These are phyloP conservation scores for Dipteronia dyeriana DNA, from an alignment of 345 rosid species.

Conservation along the genomic window DNA sequence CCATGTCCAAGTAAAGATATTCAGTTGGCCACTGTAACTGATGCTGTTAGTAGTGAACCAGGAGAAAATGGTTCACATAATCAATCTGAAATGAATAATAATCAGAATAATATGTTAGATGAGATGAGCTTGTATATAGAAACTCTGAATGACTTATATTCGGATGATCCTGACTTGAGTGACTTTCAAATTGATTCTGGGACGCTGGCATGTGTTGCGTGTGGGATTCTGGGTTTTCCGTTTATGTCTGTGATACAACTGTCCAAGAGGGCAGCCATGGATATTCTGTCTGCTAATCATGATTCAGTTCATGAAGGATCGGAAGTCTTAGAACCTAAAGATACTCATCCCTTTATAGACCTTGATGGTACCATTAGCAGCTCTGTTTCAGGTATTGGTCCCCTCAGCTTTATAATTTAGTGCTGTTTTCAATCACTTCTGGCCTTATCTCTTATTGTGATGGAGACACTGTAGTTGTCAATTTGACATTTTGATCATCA, in stretches of 20 bases:
- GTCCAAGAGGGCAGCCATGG: slow-evolving; percentile 47
- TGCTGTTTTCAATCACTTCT: neutral
- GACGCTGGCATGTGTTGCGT: slow-evolving; percentile 83
- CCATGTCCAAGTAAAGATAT: slow-evolving; percentile 57
- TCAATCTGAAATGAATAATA: slow-evolving; percentile 39
- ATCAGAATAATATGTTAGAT: slow-evolving; percentile 53
- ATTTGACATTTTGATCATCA: neutral
- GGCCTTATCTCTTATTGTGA: neutral
- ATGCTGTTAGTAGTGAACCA: slow-evolving; percentile 29
- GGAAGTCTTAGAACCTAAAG: slow-evolving; percentile 17
- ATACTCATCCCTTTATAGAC: slow-evolving; percentile 16
- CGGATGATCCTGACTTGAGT: slow-evolving; percentile 65
- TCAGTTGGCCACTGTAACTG: slow-evolving; percentile 34
- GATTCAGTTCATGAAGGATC: slow-evolving; percentile 23
- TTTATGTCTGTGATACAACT: slow-evolving; percentile 96
- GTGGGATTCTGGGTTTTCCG: slow-evolving; percentile 99
- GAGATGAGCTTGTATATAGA: slow-evolving; percentile 91
- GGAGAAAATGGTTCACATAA: slow-evolving; percentile 34
- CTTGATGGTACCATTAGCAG: slow-evolving; percentile 20
- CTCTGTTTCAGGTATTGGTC: slow-evolving; percentile 40
- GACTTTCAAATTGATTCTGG: slow-evolving; percentile 97
- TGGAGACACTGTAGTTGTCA: neutral
- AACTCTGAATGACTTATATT: slow-evolving; percentile 64
- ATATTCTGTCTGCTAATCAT: slow-evolving; percentile 30
- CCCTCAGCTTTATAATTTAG: neutral